Evolutionary conservation across 2,329 filamentous ascomycete species (phyloP), one percentile per base, ranked within the genome.

Genomic region (Penicillium sp.): DNA sequence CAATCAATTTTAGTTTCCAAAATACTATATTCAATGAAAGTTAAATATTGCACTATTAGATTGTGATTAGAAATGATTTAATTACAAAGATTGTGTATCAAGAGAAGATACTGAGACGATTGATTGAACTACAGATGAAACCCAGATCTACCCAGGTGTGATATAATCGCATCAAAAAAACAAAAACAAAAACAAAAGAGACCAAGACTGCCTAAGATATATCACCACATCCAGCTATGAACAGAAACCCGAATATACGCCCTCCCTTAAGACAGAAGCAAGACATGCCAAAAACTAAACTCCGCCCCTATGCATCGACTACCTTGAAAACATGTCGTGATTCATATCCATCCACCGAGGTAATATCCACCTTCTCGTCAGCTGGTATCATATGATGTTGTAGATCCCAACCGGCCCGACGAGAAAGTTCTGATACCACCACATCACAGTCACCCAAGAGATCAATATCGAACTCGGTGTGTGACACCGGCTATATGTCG

Each of bases 401-500:
- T 53, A 96, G 75, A 7, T 86, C 80, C 94, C 94, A 97, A 3
- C 88, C 89, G 1, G 90, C 87, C 13, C 90, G 85, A 45, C 87
- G 84, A 71, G 90, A 93, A 52, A 99, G 83, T 78, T 97, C 93
- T 0, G 89, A 84, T 15, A 97, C 89, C 9, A 97, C 87, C 41
- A 92, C 84, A 71, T 99, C 94, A 75, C 93, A 97, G 72, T 97
- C 91, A 37, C 94, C 94, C n/a, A 97, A 82, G 55, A 99, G 83
- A 72, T 97, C 93, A 65, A 99, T 91, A 75, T 99, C 94, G 68
- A 99, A 97, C 72, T 95, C 91, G 72, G 96, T 90, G 75, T 97
- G 93, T 37, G 82, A 82, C 55, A 96, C 90, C 3, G 91, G 88
- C 78, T 87, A 59, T 7, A 31, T 0, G 25, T 13, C 23, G 29